phyloP scores from a whole-genome alignment of 2,329 filamentous ascomycete species.

The Xylariomycetidae sp. region DNA sequence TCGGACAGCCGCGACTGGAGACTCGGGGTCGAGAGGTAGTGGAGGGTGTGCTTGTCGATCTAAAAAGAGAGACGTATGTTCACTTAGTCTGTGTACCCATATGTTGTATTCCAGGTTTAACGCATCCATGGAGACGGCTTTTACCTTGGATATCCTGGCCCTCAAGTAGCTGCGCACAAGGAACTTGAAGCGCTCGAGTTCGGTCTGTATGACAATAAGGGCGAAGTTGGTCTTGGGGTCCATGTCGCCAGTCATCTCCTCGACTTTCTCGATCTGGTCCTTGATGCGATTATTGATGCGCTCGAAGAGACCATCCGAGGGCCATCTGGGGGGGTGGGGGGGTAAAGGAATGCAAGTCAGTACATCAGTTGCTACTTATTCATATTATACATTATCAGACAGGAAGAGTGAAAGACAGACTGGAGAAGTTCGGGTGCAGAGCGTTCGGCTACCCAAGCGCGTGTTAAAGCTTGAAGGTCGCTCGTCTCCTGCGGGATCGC shows the following conservation, averaged over 20 bases:
- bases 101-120: too few relatives aligned
- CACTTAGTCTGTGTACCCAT: constrained; percentile 1
- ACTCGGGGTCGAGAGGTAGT: constrained; percentile 59
- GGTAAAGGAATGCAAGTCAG: neutral
- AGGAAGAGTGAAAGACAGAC: constrained; percentile 41
- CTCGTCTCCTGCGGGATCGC: constrained; percentile 54
- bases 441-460: constrained; percentile 89
- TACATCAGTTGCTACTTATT: neutral
- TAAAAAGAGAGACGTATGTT: constrained; percentile 25
- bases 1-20: constrained; percentile 63
- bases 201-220: constrained; percentile 92
- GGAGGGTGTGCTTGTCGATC: constrained; percentile 73
- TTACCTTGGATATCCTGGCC: constrained; percentile 80
- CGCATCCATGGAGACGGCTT: neutral
- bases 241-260: constrained; percentile 76
- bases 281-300: constrained; percentile 71
- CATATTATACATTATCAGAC: neutral
- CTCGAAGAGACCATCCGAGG: constrained; percentile 70
- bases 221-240: constrained; percentile 89
- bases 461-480: constrained; percentile 84
- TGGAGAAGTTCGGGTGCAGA: constrained; percentile 83
- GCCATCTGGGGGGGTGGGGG: constrained; percentile 46
- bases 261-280: constrained; percentile 64
- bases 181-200: constrained; percentile 91
- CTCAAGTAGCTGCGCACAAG: constrained; percentile 79